These are phyloP conservation scores for Cucurbita pepo DNA, from an alignment of 306 rosid species.

Conservation along the genomic window DNA sequence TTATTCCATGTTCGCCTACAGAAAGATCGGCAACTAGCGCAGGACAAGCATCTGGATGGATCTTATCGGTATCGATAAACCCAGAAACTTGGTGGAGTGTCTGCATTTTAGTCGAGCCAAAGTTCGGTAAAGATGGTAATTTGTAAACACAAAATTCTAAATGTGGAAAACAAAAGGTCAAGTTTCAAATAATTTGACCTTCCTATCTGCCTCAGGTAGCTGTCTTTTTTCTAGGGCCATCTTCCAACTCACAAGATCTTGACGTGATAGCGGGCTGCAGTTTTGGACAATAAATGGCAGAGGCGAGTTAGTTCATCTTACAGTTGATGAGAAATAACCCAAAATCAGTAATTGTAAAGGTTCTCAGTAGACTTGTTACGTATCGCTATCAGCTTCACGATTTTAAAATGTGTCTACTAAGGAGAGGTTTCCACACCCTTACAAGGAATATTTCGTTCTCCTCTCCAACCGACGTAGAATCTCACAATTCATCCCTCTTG, in stretches of 20 bases:
- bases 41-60: conserved; percentile 96
- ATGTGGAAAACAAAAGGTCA: background rate
- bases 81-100: conserved; percentile 64
- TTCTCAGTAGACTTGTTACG: too few relatives aligned
- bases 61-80: conserved; percentile 72
- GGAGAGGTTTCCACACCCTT: too few relatives aligned
- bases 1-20: conserved; percentile 82
- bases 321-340: background rate
- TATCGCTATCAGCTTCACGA: too few relatives aligned
- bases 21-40: conserved; percentile 89
- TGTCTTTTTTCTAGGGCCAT: conserved; percentile 80
- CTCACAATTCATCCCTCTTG: too few relatives aligned
- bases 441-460: too few relatives aligned
- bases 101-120: conserved; percentile 33
- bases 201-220: conserved; percentile 85
- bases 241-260: conserved; percentile 97
- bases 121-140: background rate
- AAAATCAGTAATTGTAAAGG: too few relatives aligned
- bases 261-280: conserved; percentile 84
- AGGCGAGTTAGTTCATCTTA: background rate
- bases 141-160: background rate
- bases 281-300: conserved; percentile 6
- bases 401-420: too few relatives aligned
- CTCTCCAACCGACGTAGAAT: too few relatives aligned
- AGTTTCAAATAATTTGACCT: conserved; percentile 37